Percentiles rank a stretch among this genome's conserved stretches.
phyloP scores from a whole-genome alignment of 805 yeast species.

The Kluyveromyces wickerhamii region DNA sequence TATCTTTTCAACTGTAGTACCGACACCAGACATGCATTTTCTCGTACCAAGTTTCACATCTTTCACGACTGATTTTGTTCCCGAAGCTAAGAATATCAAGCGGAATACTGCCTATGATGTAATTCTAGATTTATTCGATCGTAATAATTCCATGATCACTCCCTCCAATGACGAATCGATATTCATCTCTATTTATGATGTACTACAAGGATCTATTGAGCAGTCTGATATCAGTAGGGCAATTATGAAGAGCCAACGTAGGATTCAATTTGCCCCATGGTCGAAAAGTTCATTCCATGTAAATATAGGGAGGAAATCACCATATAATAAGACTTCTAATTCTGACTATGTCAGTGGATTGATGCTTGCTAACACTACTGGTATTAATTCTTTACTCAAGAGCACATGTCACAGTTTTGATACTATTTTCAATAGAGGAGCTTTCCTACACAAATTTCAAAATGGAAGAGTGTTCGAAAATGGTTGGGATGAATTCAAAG shows the following conservation, averaged over 20 bases:
- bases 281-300: slow-evolving; percentile 71
- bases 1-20: slow-evolving; percentile 71
- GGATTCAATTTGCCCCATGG: slow-evolving; percentile 80
- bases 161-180: slow-evolving; percentile 36
- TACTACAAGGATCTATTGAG: slow-evolving; percentile 54
- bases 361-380: slow-evolving; percentile 76
- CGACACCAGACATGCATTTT: slow-evolving; percentile 79
- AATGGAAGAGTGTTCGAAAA: slow-evolving; percentile 34
- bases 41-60: slow-evolving; percentile 68
- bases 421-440: slow-evolving; percentile 65
- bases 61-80: slow-evolving; percentile 60
- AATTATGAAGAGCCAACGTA: slow-evolving; percentile 49
- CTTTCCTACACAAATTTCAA: slow-evolving; percentile 73
- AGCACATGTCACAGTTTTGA: slow-evolving; percentile 73
- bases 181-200: slow-evolving; percentile 65
- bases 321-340: slow-evolving; percentile 33
- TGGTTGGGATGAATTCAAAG: slow-evolving; percentile 61
- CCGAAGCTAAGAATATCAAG: slow-evolving; percentile 50
- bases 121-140: slow-evolving; percentile 71
- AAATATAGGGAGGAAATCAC: slow-evolving; percentile 67
- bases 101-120: slow-evolving; percentile 80
- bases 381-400: slow-evolving; percentile 57
- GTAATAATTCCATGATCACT: slow-evolving; percentile 64
- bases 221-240: slow-evolving; percentile 69
- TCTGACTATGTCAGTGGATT: slow-evolving; percentile 61